phyloP scores from a whole-genome alignment of 305 asterid genomes.

The Solanum hybrid region DNA sequence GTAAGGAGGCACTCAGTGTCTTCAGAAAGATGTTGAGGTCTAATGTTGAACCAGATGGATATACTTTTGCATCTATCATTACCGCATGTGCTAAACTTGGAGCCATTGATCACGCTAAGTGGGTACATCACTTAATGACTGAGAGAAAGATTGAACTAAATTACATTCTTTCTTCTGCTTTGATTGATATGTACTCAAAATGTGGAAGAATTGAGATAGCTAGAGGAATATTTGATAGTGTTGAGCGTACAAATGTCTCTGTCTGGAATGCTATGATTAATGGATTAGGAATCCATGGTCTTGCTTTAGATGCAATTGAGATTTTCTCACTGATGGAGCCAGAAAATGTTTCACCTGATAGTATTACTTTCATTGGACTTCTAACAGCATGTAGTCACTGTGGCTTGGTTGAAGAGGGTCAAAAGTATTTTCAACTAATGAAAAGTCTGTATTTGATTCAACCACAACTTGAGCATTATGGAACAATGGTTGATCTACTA shows the following conservation, averaged over 20 bases:
- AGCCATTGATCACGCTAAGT: slow-evolving; percentile 52
- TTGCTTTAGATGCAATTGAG: slow-evolving; percentile 50
- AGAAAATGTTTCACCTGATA: slow-evolving; percentile 46
- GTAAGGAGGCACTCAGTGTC: slow-evolving; percentile 36
- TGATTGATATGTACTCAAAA: slow-evolving; percentile 70
- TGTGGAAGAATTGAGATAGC: slow-evolving; percentile 67
- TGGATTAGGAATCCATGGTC: slow-evolving; percentile 64
- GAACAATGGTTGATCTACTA: slow-evolving; percentile 66
- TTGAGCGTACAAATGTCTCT: slow-evolving; percentile 36
- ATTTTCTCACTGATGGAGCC: slow-evolving; percentile 34
- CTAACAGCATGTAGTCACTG: slow-evolving; percentile 60
- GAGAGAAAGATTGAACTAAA: slow-evolving; percentile 47
- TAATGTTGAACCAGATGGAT: slow-evolving; percentile 52
- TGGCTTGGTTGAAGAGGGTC: slow-evolving; percentile 64
- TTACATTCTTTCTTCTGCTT: slow-evolving; percentile 58
- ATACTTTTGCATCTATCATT: slow-evolving; percentile 53
- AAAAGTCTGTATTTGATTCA: slow-evolving; percentile 30
- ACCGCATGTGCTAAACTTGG: slow-evolving; percentile 68
- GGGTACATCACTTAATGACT: slow-evolving; percentile 53
- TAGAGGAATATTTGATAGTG: slow-evolving; percentile 37
- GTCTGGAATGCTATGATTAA: slow-evolving; percentile 79
- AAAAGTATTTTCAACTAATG: slow-evolving; percentile 46
- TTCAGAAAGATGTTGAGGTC: slow-evolving; percentile 49
- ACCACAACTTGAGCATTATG: slow-evolving; percentile 77
- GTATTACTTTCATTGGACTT: slow-evolving; percentile 55